These are phyloP conservation scores for Pestalotiopsis sp. DNA, from an alignment of 2,329 filamentous ascomycete species.

Conservation along the genomic window DNA sequence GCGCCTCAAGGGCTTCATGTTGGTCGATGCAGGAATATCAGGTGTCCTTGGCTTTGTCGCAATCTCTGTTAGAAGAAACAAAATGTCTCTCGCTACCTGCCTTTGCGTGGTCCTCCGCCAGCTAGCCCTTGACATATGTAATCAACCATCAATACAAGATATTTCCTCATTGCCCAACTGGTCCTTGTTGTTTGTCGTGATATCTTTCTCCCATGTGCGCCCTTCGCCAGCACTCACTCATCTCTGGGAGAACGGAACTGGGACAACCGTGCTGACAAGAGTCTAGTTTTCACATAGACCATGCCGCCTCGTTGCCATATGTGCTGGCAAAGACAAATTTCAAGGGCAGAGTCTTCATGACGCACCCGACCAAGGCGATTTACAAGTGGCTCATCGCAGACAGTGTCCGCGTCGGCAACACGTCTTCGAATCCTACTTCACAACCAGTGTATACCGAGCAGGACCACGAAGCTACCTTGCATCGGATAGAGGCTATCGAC, in stretches of 20 bases:
- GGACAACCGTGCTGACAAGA: conserved; percentile 18
- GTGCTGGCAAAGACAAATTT: conserved; percentile 98
- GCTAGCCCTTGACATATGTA: conserved; percentile 27
- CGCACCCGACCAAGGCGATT: conserved; percentile 97
- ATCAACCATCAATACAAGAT: conserved; percentile 48
- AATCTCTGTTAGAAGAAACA: conserved; percentile 9
- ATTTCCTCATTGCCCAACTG: conserved; percentile 33
- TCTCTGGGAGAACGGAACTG: background rate
- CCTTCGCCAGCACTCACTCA: background rate
- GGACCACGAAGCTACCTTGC: conserved; percentile 91
- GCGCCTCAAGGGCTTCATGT: conserved; percentile 23
- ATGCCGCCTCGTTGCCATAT: conserved; percentile 97
- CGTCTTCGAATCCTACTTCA: conserved; percentile 63
- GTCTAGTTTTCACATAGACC: conserved; percentile 91
- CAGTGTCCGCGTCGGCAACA: conserved; percentile 85
- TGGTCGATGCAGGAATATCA: conserved; percentile 27
- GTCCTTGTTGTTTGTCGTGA: conserved; percentile 29
- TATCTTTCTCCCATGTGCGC: conserved; percentile 10
- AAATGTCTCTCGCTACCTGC: conserved; percentile 6
- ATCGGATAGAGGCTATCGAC: conserved; percentile 94
- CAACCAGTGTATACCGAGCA: conserved; percentile 92
- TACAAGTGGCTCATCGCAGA: conserved; percentile 99
- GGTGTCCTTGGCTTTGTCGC: conserved; percentile 13
- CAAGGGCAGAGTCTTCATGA: conserved; percentile 96
- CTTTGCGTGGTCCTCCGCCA: conserved; percentile 13